Base-by-base conservation (phyloP, 2,329 filamentous ascomycete species). In the Alternaria sp. region DNA sequence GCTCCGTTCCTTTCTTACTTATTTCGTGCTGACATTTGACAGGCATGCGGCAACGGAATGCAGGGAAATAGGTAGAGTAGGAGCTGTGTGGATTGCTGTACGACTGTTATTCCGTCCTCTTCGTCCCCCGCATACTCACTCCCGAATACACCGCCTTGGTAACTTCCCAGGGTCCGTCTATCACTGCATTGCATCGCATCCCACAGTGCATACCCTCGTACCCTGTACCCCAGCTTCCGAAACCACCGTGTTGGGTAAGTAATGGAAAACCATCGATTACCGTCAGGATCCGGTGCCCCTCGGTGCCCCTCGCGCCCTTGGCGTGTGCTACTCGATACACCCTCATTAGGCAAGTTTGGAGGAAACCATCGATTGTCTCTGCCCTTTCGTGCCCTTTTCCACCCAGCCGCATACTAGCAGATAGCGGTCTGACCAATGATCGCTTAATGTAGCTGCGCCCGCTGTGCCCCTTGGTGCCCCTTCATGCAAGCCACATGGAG, bases 361-460 rank as follows among this genome's bases (percentile, higher is more conserved):
- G 1, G 36, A 24, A 22, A 38, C 46, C 32, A n/a, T 49, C 20
- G 32, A 49, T 49, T 24, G 8, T 36, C 5, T 32, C 46, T 51
- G 39, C 38, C 49, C 49, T 53, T 54, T 54, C 32, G 54, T 57
- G 54, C 54, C 54, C 54, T 52, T 57, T 58, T 42, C 24, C 24
- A 53, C 38, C 28, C 48, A 20, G 32, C 48, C 12, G 16, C 46
- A 41, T 14, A 18, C 11, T 22, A 41, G 18, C 38, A n/a, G 38
- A 41, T 36, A n/a, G 28, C 1, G 30, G 20, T 48, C 30, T 22
- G 24, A 26, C 55, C 30, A 57, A 53, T 53, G 16, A 32, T n/a
- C 24, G 32, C 52, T 18, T 9, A 36, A 28, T 11, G 22, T n/a
- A 30, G 43, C 38, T 20, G 39, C 32, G 30, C 48, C 38, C 39